phyloP scores from a whole-genome alignment of 139 green algal genomes.

The Pseudopediastrum boryanum region DNA sequence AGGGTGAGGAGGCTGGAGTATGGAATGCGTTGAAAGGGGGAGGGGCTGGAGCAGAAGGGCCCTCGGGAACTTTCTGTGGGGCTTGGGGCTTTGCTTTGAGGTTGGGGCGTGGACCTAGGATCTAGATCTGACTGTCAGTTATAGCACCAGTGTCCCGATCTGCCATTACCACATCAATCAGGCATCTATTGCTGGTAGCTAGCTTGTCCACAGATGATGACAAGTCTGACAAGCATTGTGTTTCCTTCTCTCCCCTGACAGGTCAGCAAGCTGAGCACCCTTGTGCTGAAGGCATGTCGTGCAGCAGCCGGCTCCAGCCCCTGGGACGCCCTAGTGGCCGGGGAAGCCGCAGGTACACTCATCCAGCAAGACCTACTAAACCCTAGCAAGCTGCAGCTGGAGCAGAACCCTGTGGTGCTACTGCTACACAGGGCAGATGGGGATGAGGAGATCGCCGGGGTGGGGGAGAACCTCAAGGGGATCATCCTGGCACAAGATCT shows the following conservation, averaged over 20 bases:
- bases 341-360: conserved; percentile 68
- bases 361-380: conserved; percentile 66
- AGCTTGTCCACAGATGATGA: conserved; percentile 44
- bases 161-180: too few species aligned
- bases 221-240: conserved; percentile 38
- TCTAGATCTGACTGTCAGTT: too few species aligned
- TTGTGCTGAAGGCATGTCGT: conserved; percentile 64
- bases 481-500: conserved; percentile 91
- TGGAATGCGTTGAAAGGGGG: too few species aligned
- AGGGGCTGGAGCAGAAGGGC: too few species aligned
- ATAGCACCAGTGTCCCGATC: too few species aligned
- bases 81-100: too few species aligned
- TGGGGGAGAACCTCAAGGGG: conserved; percentile 66
- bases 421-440: conserved; percentile 78
- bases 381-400: conserved; percentile 54
- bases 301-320: conserved; percentile 48
- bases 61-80: too few species aligned
- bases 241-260: conserved; percentile 31
- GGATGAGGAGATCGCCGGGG: conserved; percentile 92
- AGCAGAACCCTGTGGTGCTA: conserved; percentile 55
- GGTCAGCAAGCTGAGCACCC: conserved; percentile 71
- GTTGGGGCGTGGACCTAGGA: too few species aligned
- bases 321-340: conserved; percentile 91
- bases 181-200: too few species aligned
- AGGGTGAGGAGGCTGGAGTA: too few species aligned